phyloP scores from a whole-genome alignment of 805 yeast species.

The Candida ovalis region DNA sequence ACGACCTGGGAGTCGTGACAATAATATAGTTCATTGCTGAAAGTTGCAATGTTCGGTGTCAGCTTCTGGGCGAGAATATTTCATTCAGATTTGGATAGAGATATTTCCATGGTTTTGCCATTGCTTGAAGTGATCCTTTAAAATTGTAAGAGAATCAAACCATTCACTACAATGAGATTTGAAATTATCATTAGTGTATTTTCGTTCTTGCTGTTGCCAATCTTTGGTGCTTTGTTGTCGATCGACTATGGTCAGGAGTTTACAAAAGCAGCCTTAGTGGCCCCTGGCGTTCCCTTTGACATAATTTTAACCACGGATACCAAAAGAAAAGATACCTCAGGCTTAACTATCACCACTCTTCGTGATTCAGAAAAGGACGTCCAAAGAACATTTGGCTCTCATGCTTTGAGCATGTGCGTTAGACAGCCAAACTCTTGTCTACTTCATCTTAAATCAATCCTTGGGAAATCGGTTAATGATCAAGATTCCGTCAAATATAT shows the following conservation, averaged over 20 bases:
- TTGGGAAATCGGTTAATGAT: slow-evolving; percentile 60
- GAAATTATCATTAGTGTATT: slow-evolving; percentile 17
- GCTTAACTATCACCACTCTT: slow-evolving; percentile 55
- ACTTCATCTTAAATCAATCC: slow-evolving; percentile 60
- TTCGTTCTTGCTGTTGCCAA: slow-evolving; percentile 10
- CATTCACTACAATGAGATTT: slow-evolving; percentile 5
- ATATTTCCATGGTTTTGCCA: not conserved
- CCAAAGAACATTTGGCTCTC: slow-evolving; percentile 75
- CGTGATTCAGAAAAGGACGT: slow-evolving; percentile 37
- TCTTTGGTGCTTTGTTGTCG: slow-evolving; percentile 69
- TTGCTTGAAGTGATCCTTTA: too few species aligned
- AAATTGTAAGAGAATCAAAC: not conserved
- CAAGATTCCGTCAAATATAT: slow-evolving; percentile 44
- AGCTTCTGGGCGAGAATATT: not conserved
- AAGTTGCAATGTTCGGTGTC: too few species aligned
- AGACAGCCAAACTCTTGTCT: slow-evolving; percentile 72
- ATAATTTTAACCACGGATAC: slow-evolving; percentile 86
- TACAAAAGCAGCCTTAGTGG: slow-evolving; percentile 83
- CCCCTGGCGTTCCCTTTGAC: slow-evolving; percentile 88
- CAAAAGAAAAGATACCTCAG: slow-evolving; percentile 84
- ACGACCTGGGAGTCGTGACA: too few species aligned
- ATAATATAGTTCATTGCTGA: too few species aligned
- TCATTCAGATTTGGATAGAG: not conserved
- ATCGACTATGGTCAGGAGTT: slow-evolving; percentile 86
- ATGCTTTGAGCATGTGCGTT: slow-evolving; percentile 64